Base-by-base conservation (phyloP, 1,284 basidiomycete species). In the Malassezia arunalokei region DNA sequence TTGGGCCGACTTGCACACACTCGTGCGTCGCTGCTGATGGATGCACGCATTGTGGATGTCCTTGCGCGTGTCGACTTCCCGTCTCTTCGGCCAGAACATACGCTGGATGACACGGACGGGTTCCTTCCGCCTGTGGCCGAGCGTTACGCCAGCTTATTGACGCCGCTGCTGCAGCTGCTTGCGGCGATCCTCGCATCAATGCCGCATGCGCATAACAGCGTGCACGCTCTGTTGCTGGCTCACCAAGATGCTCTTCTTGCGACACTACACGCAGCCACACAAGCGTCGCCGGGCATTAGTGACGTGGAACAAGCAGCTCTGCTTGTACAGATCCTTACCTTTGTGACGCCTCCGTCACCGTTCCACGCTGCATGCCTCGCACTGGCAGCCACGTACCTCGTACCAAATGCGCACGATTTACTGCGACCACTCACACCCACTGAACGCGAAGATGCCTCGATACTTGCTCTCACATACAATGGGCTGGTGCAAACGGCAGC, bases 41-140 rank as follows among this genome's bases (percentile, higher is more conserved):
- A 91, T 56, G 80, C 83, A 3, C 83, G 85, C 47, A 65, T 91
- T 3, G 78, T 96, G 17, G 79, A 83, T 17, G 79, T 83, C n/a
- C 75, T 96, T 28, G 81, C 85, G 0, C 83, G 85, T 56, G 92
- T 87, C 71, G 86, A 91, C 60, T 96, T 84, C 74, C 75, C 95
- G 45, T 85, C 88, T 60, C 80, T 85, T 3, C 78, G 84, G 60
- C 84, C 89, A 20, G 83, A 91, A 66, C 87, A 90, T 63, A 79
- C 82, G 33, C 29, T 31, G 8, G 83, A 88, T 63, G 87, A 90
- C 62, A 79, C 82, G 32, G 84, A 88, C 63, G 81, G 82, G 32
- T 91, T 92, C 78, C 76, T 94, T 6, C 89, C 89, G 1, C 85
- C 86, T 0, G 85, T 86, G 0, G 79, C 86, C 11, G 85, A 87